Conservation (phyloP, 1,139 yeast species). For the Suzukiozyma palmioleophila region DNA sequence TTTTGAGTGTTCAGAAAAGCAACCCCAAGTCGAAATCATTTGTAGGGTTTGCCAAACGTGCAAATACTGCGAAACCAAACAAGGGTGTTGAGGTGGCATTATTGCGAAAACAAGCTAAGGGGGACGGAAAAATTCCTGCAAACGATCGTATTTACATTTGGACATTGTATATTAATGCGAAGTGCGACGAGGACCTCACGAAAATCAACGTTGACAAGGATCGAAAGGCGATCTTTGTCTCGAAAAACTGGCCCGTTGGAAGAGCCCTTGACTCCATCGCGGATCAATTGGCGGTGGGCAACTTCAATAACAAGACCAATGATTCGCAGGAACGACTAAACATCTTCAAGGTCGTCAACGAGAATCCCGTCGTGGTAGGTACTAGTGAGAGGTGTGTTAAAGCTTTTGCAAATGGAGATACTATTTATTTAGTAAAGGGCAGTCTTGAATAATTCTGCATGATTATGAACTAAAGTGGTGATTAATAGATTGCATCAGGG, state of each 20-base stretch:
- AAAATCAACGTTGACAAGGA: slow-evolving; percentile 25
- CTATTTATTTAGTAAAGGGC: slow-evolving; percentile 58
- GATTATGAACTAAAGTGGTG: slow-evolving; percentile 5
- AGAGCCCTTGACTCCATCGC: slow-evolving; percentile 70
- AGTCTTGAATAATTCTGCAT: slow-evolving; percentile 8
- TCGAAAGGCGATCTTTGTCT: slow-evolving; percentile 45
- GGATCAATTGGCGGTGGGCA: slow-evolving; percentile 47
- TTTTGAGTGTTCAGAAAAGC: slow-evolving; percentile 33
- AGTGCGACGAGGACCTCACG: slow-evolving; percentile 20
- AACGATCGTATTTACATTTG: slow-evolving; percentile 61
- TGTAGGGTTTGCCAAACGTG: slow-evolving; percentile 14
- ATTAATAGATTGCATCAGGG: slow-evolving; percentile 12
- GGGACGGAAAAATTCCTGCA: slow-evolving; percentile 55
- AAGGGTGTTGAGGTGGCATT: slow-evolving; percentile 23
- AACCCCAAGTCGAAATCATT: slow-evolving; percentile 10
- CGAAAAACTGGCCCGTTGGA: slow-evolving; percentile 72
- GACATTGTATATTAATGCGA: slow-evolving; percentile 41
- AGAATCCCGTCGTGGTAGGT: slow-evolving; percentile 22
- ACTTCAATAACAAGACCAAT: slow-evolving; percentile 50
- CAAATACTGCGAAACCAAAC: slow-evolving; percentile 6
- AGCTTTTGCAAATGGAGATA: slow-evolving; percentile 47
- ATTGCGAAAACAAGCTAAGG: slow-evolving; percentile 56
- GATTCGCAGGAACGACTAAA: slow-evolving; percentile 40
- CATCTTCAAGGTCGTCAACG: slow-evolving; percentile 34
- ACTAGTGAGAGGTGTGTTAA: slow-evolving; percentile 40